Conservation (phyloP, 257 asterid genomes). For the Fraxinus anomala region DNA sequence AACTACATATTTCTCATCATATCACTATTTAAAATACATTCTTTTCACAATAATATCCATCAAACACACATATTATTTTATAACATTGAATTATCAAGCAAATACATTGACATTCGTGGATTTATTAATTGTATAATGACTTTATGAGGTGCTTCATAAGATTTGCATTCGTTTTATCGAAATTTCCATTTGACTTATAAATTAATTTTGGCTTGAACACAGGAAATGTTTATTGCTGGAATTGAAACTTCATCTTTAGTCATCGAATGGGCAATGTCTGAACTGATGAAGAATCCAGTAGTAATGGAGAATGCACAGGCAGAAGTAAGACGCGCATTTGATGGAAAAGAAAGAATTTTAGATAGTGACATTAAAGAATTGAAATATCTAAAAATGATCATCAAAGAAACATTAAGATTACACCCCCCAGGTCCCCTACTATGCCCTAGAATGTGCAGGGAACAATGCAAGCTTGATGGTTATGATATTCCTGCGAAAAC, state of each 20-base stretch:
- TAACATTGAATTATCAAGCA: too few species aligned
- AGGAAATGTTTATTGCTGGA: slow-evolving; percentile 6
- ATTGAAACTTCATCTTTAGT: slow-evolving; percentile 3
- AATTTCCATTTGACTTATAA: not conserved
- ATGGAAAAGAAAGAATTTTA: not conserved
- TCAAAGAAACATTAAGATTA: slow-evolving; percentile 4
- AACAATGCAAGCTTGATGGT: not conserved
- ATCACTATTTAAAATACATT: too few species aligned
- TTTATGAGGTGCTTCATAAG: not conserved
- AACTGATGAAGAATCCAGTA: not conserved
- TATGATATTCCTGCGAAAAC: not conserved
- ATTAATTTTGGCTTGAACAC: not conserved
- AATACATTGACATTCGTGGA: not conserved
- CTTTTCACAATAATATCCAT: too few species aligned
- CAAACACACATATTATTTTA: too few species aligned
- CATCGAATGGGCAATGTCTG: slow-evolving; percentile 4
- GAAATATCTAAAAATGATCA: not conserved
- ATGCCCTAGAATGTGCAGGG: slow-evolving; percentile 1
- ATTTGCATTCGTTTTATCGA: not conserved
- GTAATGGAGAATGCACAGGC: not conserved
- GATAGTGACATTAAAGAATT: not conserved
- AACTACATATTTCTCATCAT: too few species aligned
- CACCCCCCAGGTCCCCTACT: not conserved
- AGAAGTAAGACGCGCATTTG: not conserved
- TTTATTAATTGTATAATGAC: not conserved